Evolutionary conservation across 495 filamentous ascomycete species (phyloP).

Genomic region (Barbatosphaeria neglecta): DNA sequence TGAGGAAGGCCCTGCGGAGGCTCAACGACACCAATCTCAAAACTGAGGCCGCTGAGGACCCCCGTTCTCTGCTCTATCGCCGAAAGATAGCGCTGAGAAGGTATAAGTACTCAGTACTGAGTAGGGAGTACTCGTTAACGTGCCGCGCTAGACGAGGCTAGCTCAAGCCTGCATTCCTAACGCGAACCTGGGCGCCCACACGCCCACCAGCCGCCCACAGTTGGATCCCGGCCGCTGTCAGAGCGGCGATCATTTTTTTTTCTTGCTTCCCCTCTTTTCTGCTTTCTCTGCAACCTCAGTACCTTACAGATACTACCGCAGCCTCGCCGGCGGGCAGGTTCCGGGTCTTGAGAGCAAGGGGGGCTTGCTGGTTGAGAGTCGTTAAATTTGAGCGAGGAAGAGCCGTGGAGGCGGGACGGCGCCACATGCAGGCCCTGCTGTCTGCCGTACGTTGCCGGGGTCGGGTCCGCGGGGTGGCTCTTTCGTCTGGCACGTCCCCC

Average conservation of each 20-base stretch:
- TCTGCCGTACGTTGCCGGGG: too few species aligned
- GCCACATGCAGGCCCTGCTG: neutral
- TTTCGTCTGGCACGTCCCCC: neutral
- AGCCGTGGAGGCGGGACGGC: constrained; percentile 16
- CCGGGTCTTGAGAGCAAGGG: neutral
- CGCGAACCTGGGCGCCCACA: too few species aligned
- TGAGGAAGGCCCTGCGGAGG: too few species aligned
- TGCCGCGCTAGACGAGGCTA: neutral
- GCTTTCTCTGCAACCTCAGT: neutral
- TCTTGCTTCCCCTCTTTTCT: neutral
- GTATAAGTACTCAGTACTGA: too few species aligned
- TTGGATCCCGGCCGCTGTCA: constrained; percentile 1
- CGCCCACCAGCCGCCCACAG: neutral
- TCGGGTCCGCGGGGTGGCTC: neutral
- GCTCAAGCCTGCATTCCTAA: too few species aligned
- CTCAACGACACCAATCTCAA: neutral
- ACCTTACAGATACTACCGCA: neutral
- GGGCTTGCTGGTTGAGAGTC: constrained; percentile 2
- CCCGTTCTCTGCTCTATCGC: neutral
- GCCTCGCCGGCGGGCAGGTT: neutral
- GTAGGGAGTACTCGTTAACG: too few species aligned
- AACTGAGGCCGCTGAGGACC: neutral
- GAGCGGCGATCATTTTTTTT: constrained; percentile 1
- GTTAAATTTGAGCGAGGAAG: constrained; percentile 31
- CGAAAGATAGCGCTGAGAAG: neutral